Base-by-base conservation (phyloP, 257 asterid species). In the Fraxinus excelsior region DNA sequence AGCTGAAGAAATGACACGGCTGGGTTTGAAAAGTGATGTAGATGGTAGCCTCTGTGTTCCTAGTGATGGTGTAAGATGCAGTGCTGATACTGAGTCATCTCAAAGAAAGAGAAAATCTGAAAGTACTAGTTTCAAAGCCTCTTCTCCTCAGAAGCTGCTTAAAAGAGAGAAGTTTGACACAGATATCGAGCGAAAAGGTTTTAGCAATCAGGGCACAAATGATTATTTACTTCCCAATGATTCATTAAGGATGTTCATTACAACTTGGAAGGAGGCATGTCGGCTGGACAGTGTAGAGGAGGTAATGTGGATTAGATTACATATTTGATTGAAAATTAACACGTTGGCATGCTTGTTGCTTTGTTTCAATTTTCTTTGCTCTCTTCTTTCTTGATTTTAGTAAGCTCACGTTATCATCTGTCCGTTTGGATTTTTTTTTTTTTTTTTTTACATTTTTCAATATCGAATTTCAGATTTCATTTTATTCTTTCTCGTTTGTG, bases 221-320 rank as follows among this genome's bases (percentile, higher is more conserved):
- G 84, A 66, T 67, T 66, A 69, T 83, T 74, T 85, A 44, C 72
- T 80, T 85, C 71, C 87, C 53, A 78, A 72, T 69, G 96, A 90
- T 78, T 87, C 94, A 18, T 73, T 91, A 68, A 84, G 46, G 86
- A 83, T 80, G 78, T 95, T 95, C 71, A 34, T 89, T 67, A 71
- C 91, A 78, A 91, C 96, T 64, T 95, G 98, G 98, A 89, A 86
- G 84, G 98, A 88, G 76, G 90, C 92, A 67, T 95, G 99, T 85
- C 85, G 72, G 14, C 80, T 69, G 72, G 80, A 85, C 80, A 76
- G 38, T 51, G 84, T 82, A 60, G 88, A 88, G 69, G 94, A 91
- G 99, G 99, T 95, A 88, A 35, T 73, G 67, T 71, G 19, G 66
- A 35, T 71, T 76, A 51, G 68, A 67, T 82, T 70, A 32, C 67